Evolutionary conservation across 495 filamentous ascomycete species (phyloP).

Genomic region (Endocarpon pusillum): DNA sequence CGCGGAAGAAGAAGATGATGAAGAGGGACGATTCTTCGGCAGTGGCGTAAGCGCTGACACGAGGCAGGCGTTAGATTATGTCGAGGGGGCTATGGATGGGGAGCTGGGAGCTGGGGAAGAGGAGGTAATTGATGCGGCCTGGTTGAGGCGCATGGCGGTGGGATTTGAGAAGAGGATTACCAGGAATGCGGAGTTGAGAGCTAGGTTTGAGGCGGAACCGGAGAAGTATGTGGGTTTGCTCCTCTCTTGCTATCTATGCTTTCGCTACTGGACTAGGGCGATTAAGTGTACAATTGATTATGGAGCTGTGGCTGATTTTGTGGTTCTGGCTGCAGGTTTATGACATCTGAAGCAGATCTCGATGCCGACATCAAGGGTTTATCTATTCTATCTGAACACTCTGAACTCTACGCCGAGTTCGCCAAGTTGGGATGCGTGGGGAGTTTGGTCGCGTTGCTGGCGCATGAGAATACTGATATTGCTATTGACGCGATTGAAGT

Average conservation of each 20-base stretch:
- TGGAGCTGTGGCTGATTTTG: too few relatives aligned
- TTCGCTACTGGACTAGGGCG: background rate
- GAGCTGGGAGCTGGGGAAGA: slow-evolving; percentile 30
- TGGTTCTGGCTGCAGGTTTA: slow-evolving; percentile 38
- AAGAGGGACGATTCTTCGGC: slow-evolving; percentile 90
- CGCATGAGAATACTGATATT: slow-evolving; percentile 96
- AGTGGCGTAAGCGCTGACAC: slow-evolving; percentile 72
- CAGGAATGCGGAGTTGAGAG: slow-evolving; percentile 83
- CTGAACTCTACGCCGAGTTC: slow-evolving; percentile 74
- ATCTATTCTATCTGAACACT: slow-evolving; percentile 73
- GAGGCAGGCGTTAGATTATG: slow-evolving; percentile 74
- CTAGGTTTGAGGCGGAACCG: slow-evolving; percentile 72
- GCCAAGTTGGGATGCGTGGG: slow-evolving; percentile 57
- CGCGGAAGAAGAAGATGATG: slow-evolving; percentile 52
- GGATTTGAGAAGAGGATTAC: slow-evolving; percentile 83
- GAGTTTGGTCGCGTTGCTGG: slow-evolving; percentile 61
- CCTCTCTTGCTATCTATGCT: slow-evolving; percentile 5
- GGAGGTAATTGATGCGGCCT: slow-evolving; percentile 68
- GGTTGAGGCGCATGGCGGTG: slow-evolving; percentile 67
- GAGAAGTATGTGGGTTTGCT: slow-evolving; percentile 45
- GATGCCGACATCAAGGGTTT: slow-evolving; percentile 80
- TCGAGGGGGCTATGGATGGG: slow-evolving; percentile 52
- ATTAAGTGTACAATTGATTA: too few relatives aligned
- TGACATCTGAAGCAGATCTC: slow-evolving; percentile 76
- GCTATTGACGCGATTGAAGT: slow-evolving; percentile 85